A percentile compares a stretch with the other conserved stretches of the same genome.
These are phyloP conservation scores for Solidago caesia DNA, from an alignment of 129 eudicot genomes.

Conservation along the genomic window DNA sequence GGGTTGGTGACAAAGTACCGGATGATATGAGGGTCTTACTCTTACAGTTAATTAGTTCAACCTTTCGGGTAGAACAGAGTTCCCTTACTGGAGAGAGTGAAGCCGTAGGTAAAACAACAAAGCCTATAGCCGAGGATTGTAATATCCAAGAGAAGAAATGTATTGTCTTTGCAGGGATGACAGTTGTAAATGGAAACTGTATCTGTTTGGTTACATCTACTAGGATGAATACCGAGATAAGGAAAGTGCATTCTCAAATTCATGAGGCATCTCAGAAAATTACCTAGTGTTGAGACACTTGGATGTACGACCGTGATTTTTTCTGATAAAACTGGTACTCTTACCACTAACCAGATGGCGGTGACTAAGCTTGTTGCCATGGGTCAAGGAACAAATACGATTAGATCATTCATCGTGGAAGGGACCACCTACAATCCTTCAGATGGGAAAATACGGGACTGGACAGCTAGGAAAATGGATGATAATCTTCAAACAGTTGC, in stretches of 20 bases:
- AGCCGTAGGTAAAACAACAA: slow-evolving; percentile 72
- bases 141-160: slow-evolving; percentile 85
- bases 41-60: slow-evolving; percentile 60
- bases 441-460: slow-evolving; percentile 68
- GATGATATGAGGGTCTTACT: slow-evolving; percentile 86
- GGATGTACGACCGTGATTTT: slow-evolving; percentile 95
- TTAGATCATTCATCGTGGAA: slow-evolving; percentile 60
- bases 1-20: slow-evolving; percentile 84
- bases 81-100: slow-evolving; percentile 89
- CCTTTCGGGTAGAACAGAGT: slow-evolving; percentile 82
- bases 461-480: slow-evolving; percentile 70
- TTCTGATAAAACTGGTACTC: slow-evolving; percentile 86
- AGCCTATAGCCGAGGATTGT: slow-evolving; percentile 54
- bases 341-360: slow-evolving; percentile 91
- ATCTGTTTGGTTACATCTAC: slow-evolving; percentile 69
- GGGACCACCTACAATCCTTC: slow-evolving; percentile 88
- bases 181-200: slow-evolving; percentile 89
- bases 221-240: slow-evolving; percentile 82
- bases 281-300: slow-evolving; percentile 94
- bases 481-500: slow-evolving; percentile 62
- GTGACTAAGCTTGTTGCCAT: slow-evolving; percentile 83
- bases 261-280: slow-evolving; percentile 77
- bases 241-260: slow-evolving; percentile 81
- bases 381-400: slow-evolving; percentile 44
- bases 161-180: slow-evolving; percentile 94